Base-by-base conservation (phyloP, 1,284 basidiomycete species). In the Melampsora abietis-canadensis region DNA sequence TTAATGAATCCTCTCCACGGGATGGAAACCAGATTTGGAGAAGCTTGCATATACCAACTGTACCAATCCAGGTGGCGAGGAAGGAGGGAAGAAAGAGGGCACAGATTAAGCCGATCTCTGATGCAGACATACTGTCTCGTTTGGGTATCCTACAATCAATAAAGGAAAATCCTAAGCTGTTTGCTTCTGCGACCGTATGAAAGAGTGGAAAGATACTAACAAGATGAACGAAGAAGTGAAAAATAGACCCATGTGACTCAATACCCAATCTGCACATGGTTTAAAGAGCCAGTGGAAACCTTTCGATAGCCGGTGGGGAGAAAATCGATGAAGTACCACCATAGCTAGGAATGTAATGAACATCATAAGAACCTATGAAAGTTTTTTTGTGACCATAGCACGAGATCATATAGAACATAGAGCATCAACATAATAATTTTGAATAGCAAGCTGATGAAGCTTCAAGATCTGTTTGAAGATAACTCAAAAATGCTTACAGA, bases 211-310 rank as follows among this genome's bases (percentile, higher is more conserved):
- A 40, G 8, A 40, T 10, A 68, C 73, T 68, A 27, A 75, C 73
- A 75, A 21, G 44, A 75, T 68, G 47, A 75, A 75, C 21, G 73
- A 75, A 15, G 73, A 75, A 17, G 73, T 75, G 19, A 75, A 75
- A 46, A 75, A 75, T 0, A 75, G 60, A 27, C 73, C 73, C 73
- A 75, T 75, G 34, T 64, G 60, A 34, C 64, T 47, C 19, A 75
- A 34, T 21, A 75, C 30, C 27, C 65, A 68, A n/a, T 75, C 66
- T 37, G 65, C 44, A 3, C 57, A 54, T 19, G 73, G 73, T 44
- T 63, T 64, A 8, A 75, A 54, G 27, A 54, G 27, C n/a, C 27
- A 21, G 27, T 54, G 51, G 21, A 54, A 54, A 7, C 10, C 51
- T 54, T 54, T 54, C 21, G 51, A 54, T 54, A 54, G 27, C 19